Conservation (phyloP, 2,329 filamentous ascomycete genomes). For the Ophiostoma fasciatum region DNA sequence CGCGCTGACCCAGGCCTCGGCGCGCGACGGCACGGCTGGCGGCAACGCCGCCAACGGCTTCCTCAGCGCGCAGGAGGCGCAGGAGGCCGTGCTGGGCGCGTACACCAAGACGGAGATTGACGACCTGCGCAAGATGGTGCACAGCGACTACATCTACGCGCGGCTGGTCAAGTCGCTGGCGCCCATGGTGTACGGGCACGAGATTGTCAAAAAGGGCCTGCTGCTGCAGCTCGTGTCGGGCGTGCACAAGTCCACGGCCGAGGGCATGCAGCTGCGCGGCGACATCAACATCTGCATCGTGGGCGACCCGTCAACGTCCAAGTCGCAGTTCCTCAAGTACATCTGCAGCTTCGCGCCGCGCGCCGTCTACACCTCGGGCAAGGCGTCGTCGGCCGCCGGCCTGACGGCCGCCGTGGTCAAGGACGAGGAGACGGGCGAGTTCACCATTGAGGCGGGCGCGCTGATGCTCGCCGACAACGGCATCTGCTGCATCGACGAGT, state of each 20-base stretch:
- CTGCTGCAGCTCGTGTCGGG: constrained; percentile 92
- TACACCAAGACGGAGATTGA: constrained; percentile 80
- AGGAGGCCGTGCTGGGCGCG: constrained; percentile 73
- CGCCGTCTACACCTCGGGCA: constrained; percentile 93
- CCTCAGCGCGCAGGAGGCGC: constrained; percentile 67
- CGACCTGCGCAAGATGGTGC: constrained; percentile 83
- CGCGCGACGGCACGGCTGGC: constrained; percentile 40
- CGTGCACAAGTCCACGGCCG: constrained; percentile 78
- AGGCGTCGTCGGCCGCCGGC: constrained; percentile 93
- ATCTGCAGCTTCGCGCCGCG: constrained; percentile 93
- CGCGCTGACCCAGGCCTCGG: constrained; percentile 59
- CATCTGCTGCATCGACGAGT: constrained; percentile 96
- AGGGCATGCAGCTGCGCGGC: constrained; percentile 89
- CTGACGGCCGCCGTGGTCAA: constrained; percentile 94
- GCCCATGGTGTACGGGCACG: constrained; percentile 93
- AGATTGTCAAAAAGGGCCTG: constrained; percentile 93
- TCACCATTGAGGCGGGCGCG: constrained; percentile 95
- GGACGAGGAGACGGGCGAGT: constrained; percentile 95
- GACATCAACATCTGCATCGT: constrained; percentile 99
- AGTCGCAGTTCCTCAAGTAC: constrained; percentile 97
- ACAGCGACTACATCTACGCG: constrained; percentile 89
- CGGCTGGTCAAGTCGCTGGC: constrained; percentile 86
- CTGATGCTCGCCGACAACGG: constrained; percentile 96
- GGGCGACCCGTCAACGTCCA: constrained; percentile 90
- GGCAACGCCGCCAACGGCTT: constrained; percentile 7